Percentiles rank a stretch among this genome's conserved stretches.
Evolutionary conservation across 1,284 basidiomycete genomes (phyloP).

Genomic region (Uromyces viciae-fabae): DNA sequence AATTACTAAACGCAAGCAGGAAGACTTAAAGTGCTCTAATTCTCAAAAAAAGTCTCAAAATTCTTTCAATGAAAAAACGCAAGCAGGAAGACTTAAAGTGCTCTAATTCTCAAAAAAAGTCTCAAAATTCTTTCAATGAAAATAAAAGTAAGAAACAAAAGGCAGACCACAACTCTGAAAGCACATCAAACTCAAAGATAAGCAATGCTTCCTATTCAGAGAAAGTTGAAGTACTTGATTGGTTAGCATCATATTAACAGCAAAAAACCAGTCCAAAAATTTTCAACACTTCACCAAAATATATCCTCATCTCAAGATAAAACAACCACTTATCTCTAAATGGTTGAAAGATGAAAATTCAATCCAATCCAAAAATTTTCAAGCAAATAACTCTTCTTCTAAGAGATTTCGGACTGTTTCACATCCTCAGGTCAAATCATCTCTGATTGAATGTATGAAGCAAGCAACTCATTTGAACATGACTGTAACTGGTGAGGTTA

Average conservation of each 20-base stretch:
- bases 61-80: too few species aligned
- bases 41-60: too few species aligned
- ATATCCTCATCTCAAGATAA: background rate
- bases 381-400: background rate
- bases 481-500: background rate
- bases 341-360: conserved; percentile 32
- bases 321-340: conserved; percentile 19
- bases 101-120: too few species aligned
- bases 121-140: too few species aligned
- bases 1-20: too few species aligned
- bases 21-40: too few species aligned
- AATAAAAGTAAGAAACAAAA: background rate
- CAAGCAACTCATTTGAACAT: background rate
- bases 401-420: background rate
- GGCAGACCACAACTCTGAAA: background rate
- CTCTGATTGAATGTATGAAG: background rate
- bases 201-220: background rate
- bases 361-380: background rate
- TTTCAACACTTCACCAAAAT: conserved; percentile 6
- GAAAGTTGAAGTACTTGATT: conserved; percentile 14
- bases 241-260: conserved; percentile 21
- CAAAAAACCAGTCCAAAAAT: conserved; percentile 22
- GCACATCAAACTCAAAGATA: background rate
- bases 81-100: too few species aligned
- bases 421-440: conserved; percentile 7